Base-by-base conservation (phyloP, 2,329 filamentous ascomycete species). In the Pyricularia sp. region DNA sequence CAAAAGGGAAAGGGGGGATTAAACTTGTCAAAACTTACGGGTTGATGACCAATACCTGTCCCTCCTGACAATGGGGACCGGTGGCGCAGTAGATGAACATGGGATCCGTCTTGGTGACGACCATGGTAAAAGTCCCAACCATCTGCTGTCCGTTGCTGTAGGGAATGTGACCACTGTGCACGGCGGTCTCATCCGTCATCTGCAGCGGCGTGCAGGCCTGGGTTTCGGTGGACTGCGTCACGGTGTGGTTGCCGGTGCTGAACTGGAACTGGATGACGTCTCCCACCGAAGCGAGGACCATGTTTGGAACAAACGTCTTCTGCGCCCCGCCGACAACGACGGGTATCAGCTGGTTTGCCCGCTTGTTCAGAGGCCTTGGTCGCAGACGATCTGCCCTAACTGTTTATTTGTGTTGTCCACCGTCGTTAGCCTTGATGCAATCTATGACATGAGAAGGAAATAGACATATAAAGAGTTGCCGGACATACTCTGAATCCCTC, bases 71-170 rank as follows among this genome's bases (percentile, higher is more conserved):
- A 33, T 65, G 65, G 12, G 61, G 61, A 16, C 65, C 65, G 16
- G 65, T 65, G n/a, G 65, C 62, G 49, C 65, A 65, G 65, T 65
- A 65, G 9, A 65, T 62, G 70, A 80, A 83, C 66, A 82, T 77
- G 6, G 80, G 75, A 2, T 78, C 74, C 0, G 76, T 74, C 65
- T 73, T 75, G 31, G 75, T 76, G 22, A 84, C 70, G 12, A 75
- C 74, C 70, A 84, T 75, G 65, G 75, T 79, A 69, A 82, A 84
- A 1, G 76, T 78, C 0, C 77, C 77, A 7, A 79, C 77, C 0
- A 70, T 74, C 2, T 70, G 71, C 63, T 77, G 74, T 0, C 74
- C 75, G 8, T 69, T 72, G 13, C 70, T 3, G 33, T 72, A 79
- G 0, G 77, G 75, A 10, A 79, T 76, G 61, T 78, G 76, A 0